A percentile compares a stretch with the other conserved stretches of the same genome.
phyloP scores from a whole-genome alignment of 345 rosid species.

The Populus tremula region DNA sequence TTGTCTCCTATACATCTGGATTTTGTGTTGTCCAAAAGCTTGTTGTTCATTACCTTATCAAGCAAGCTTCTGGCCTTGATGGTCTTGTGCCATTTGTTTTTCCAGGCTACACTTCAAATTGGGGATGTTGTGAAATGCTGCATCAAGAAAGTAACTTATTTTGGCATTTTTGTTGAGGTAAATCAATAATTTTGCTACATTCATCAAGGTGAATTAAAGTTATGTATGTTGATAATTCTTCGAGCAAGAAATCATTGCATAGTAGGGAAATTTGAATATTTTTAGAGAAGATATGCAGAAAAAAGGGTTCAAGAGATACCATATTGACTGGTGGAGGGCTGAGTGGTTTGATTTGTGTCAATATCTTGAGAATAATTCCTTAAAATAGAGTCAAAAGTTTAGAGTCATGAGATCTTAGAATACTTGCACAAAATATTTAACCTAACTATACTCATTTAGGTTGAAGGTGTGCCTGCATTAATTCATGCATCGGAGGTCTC shows the following conservation, averaged over 20 bases:
- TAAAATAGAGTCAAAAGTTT: background rate
- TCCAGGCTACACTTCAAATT: slow-evolving; percentile 79
- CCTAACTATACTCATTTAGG: slow-evolving; percentile 40
- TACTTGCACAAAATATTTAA: background rate
- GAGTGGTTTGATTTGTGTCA: background rate
- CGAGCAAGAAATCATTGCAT: background rate
- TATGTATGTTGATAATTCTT: background rate
- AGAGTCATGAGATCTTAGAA: background rate
- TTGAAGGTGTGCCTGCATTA: slow-evolving; percentile 83
- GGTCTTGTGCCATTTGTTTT: slow-evolving; percentile 14
- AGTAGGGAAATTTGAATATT: background rate
- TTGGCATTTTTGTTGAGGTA: slow-evolving; percentile 95
- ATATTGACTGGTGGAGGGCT: background rate
- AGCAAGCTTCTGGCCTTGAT: slow-evolving; percentile 6
- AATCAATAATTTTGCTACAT: background rate
- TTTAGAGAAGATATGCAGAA: background rate
- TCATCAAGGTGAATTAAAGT: background rate
- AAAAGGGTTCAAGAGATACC: background rate
- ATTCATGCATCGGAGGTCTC: slow-evolving; percentile 93
- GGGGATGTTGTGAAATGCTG: slow-evolving; percentile 89
- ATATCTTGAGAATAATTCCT: background rate
- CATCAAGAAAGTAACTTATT: slow-evolving; percentile 84
- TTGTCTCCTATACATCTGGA: background rate
- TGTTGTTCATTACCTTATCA: slow-evolving; percentile 7
- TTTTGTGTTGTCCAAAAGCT: slow-evolving; percentile 5